Evolutionary conservation across 1,139 yeast genomes (phyloP).

Genomic region (Geotrichum histeridarum): DNA sequence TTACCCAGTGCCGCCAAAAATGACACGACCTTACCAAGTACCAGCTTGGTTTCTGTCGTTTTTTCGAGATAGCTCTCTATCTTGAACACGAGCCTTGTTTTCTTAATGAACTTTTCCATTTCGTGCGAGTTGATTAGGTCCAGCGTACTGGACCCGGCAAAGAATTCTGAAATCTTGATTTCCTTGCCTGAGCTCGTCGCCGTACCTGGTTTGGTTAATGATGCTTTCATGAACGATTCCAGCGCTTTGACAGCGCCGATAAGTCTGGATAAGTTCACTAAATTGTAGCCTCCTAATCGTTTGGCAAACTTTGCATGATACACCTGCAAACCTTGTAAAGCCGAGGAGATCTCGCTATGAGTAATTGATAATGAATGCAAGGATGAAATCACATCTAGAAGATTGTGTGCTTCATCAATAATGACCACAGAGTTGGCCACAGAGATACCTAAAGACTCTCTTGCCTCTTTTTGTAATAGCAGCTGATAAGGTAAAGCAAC

Average conservation of each 20-base stretch:
- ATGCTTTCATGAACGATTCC: constrained; percentile 43
- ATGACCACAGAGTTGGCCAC: constrained; percentile 63
- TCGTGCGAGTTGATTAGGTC: constrained; percentile 69
- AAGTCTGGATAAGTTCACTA: constrained; percentile 63
- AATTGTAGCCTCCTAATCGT: constrained; percentile 66
- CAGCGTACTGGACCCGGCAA: constrained; percentile 51
- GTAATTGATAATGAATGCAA: constrained; percentile 62
- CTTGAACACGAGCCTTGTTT: constrained; percentile 77
- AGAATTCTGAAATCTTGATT: constrained; percentile 50
- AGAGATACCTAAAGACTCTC: constrained; percentile 56
- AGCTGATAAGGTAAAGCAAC: constrained; percentile 84
- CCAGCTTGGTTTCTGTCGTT: constrained; percentile 40
- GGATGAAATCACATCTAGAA: constrained; percentile 69
- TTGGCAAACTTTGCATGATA: constrained; percentile 59
- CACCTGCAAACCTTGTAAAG: constrained; percentile 46
- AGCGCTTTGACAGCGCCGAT: constrained; percentile 53
- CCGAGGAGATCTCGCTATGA: constrained; percentile 44
- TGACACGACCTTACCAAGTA: constrained; percentile 59
- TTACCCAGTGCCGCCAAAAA: constrained; percentile 65
- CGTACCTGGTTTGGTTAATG: constrained; percentile 27
- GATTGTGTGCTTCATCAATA: constrained; percentile 90
- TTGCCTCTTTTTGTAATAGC: constrained; percentile 58
- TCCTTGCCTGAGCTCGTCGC: constrained; percentile 49
- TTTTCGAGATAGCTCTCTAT: constrained; percentile 64
- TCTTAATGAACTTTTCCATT: constrained; percentile 57